phyloP scores from a whole-genome alignment of 2,329 filamentous ascomycete species.

The Fusarium oligoseptatum region DNA sequence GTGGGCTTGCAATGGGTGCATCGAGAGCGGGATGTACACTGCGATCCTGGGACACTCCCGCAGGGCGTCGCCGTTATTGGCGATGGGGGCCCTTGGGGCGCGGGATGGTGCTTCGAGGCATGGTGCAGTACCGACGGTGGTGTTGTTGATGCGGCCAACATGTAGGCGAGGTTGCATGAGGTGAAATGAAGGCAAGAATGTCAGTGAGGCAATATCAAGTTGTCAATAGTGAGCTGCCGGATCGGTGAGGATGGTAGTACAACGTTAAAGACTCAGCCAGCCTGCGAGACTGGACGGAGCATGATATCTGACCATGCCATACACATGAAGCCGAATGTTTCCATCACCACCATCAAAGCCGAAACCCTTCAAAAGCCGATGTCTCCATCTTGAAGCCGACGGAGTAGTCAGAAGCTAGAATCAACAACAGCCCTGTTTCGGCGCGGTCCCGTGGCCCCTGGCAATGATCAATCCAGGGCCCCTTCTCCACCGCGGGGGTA shows the following conservation, averaged over 20 bases:
- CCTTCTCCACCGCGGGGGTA: slow-evolving; percentile 4
- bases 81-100: neutral
- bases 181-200: slow-evolving; percentile 5
- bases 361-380: neutral
- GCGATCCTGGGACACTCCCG: neutral
- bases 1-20: slow-evolving; percentile 1
- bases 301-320: neutral
- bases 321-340: neutral
- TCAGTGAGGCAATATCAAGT: neutral
- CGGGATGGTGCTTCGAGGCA: slow-evolving; percentile 1
- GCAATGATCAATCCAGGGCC: slow-evolving; percentile 10
- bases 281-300: neutral
- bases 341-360: neutral
- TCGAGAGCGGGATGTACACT: neutral
- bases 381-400: neutral
- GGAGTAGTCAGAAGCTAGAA: neutral
- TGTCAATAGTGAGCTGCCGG: neutral
- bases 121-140: slow-evolving; percentile 6
- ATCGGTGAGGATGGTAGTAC: neutral
- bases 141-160: slow-evolving; percentile 1
- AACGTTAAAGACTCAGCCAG: neutral
- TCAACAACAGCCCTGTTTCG: slow-evolving; percentile 2
- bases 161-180: neutral
- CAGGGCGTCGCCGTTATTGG: neutral
- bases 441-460: neutral